phyloP scores from a whole-genome alignment of 2,329 filamentous ascomycete species.

The Lojkania enalia region DNA sequence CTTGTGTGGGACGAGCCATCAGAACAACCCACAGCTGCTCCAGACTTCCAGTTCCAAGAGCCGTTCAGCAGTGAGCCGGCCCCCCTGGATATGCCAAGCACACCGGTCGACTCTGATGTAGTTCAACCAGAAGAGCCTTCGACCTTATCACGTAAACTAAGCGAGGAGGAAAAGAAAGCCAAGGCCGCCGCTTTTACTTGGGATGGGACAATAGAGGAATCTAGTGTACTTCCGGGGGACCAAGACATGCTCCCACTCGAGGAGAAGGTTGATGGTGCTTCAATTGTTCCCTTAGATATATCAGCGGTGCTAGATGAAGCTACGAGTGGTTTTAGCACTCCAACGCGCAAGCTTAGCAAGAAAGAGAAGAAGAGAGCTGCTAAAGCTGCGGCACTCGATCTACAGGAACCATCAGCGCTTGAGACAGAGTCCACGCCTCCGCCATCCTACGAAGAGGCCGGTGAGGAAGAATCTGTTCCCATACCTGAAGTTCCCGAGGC shows the following conservation, averaged over 20 bases:
- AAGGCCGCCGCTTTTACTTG: constrained; percentile 3
- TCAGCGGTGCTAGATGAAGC: background rate
- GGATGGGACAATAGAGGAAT: constrained; percentile 4
- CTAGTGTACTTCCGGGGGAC: background rate
- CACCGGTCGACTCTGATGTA: too few relatives aligned
- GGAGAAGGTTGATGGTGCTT: background rate
- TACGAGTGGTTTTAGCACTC: constrained; percentile 3
- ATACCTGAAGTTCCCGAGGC: too few relatives aligned
- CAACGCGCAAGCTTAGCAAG: constrained; percentile 22
- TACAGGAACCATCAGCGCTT: constrained; percentile 19
- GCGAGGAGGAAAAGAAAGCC: constrained; percentile 14
- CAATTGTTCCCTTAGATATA: too few relatives aligned
- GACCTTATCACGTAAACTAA: constrained; percentile 8
- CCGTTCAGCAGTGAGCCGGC: too few relatives aligned
- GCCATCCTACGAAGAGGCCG: too few relatives aligned
- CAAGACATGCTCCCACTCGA: too few relatives aligned
- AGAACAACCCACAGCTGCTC: background rate
- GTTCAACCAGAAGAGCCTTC: too few relatives aligned
- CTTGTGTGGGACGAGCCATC: constrained; percentile 10
- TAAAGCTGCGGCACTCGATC: constrained; percentile 11
- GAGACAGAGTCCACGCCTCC: too few relatives aligned
- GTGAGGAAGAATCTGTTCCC: too few relatives aligned
- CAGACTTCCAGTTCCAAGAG: background rate
- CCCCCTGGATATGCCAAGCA: too few relatives aligned
- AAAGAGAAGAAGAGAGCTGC: constrained; percentile 27